Conservation (phyloP, 352 stramenopile species). For the Halophytophthora polymorphica region DNA sequence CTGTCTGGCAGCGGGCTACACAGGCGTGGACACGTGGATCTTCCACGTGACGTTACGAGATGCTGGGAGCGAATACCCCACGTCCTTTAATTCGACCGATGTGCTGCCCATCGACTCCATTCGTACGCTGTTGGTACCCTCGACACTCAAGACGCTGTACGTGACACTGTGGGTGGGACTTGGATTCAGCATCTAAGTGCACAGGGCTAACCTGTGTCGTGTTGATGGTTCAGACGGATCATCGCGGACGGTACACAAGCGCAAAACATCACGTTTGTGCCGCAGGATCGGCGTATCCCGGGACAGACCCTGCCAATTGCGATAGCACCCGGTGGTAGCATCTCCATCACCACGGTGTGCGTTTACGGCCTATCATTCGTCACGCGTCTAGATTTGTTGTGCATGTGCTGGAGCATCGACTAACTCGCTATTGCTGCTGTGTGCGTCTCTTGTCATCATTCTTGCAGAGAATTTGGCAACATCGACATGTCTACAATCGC, state of each 20-base stretch:
- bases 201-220: too few species aligned
- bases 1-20: conserved; percentile 19
- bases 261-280: conserved; percentile 25
- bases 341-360: conserved; percentile 28
- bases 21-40: conserved; percentile 17
- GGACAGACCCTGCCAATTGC: conserved; percentile 25
- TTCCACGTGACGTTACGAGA: conserved; percentile 17
- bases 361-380: background rate
- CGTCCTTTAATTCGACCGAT: conserved; percentile 7
- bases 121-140: conserved; percentile 22
- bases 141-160: conserved; percentile 28
- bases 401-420: background rate
- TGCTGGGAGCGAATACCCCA: conserved; percentile 14
- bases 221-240: conserved; percentile 23
- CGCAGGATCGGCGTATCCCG: conserved; percentile 21
- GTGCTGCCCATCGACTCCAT: conserved; percentile 26
- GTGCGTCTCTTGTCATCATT: too few species aligned
- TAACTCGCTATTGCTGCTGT: background rate
- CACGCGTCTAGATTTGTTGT: background rate
- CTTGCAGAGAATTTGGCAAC: conserved; percentile 29
- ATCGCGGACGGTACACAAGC: conserved; percentile 16
- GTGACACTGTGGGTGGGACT: too few species aligned
- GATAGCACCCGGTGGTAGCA: conserved; percentile 2
- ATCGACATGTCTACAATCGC: conserved; percentile 33
- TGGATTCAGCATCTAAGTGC: too few species aligned